phyloP scores from a whole-genome alignment of 495 filamentous ascomycete genomes.

The Penicillium egyptiacum region DNA sequence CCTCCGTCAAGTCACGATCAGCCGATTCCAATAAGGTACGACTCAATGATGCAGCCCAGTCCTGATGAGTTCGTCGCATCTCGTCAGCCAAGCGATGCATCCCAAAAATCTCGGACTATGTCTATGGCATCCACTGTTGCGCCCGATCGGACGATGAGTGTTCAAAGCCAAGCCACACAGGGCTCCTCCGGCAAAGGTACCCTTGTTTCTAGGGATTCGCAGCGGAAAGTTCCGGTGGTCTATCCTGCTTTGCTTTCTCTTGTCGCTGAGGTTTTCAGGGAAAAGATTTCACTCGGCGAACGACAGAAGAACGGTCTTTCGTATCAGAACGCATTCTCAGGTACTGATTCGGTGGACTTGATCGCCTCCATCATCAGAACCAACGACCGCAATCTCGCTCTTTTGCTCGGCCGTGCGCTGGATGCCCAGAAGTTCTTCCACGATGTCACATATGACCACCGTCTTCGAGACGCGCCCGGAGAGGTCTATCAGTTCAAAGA shows the following conservation, averaged over 20 bases:
- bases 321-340: slow-evolving; percentile 95
- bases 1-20: slow-evolving; percentile 56
- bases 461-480: slow-evolving; percentile 81
- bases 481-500: slow-evolving; percentile 98
- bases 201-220: slow-evolving; percentile 46
- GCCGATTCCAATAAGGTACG: slow-evolving; percentile 15
- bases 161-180: slow-evolving; percentile 41
- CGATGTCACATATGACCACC: slow-evolving; percentile 97
- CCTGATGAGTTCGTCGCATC: slow-evolving; percentile 29
- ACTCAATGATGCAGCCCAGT: slow-evolving; percentile 26
- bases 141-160: slow-evolving; percentile 50
- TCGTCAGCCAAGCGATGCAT: slow-evolving; percentile 47
- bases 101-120: slow-evolving; percentile 61
- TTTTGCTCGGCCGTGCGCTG: slow-evolving; percentile 88
- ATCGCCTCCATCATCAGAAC: slow-evolving; percentile 95
- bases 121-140: slow-evolving; percentile 85
- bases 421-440: slow-evolving; percentile 99
- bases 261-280: slow-evolving; percentile 87
- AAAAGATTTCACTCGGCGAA: slow-evolving; percentile 77
- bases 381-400: slow-evolving; percentile 88
- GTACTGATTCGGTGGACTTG: slow-evolving; percentile 91
- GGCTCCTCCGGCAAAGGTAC: slow-evolving; percentile 37
- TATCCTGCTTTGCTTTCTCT: slow-evolving; percentile 90
- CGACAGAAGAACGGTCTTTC: slow-evolving; percentile 94
- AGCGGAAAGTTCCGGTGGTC: slow-evolving; percentile 70